phyloP scores from a whole-genome alignment of 345 rosid genomes.

The Pseudoturritis turrita region DNA sequence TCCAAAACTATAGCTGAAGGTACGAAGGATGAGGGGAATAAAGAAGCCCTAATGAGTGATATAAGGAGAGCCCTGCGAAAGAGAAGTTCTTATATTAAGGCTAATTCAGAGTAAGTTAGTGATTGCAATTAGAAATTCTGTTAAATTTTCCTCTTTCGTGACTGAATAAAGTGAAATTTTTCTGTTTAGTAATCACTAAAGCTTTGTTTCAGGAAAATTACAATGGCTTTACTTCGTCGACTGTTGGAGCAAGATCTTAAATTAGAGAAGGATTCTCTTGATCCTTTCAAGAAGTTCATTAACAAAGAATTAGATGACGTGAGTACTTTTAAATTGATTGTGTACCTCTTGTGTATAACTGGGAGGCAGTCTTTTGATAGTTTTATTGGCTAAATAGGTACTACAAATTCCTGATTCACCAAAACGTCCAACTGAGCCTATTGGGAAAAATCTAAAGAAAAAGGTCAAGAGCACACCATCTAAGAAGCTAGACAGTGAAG shows the following conservation, averaged over 20 bases:
- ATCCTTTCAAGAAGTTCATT: conserved; percentile 63
- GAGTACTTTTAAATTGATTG: conserved; percentile 8
- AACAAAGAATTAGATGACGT: conserved; percentile 62
- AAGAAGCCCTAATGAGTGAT: conserved; percentile 43
- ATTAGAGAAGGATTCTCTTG: conserved; percentile 58
- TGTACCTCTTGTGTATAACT: not conserved
- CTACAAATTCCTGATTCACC: conserved; percentile 30
- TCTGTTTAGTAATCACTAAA: not conserved
- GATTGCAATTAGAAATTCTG: not conserved
- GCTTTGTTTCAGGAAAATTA: conserved; percentile 41
- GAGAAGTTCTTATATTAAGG: conserved; percentile 57
- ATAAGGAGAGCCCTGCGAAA: conserved; percentile 54
- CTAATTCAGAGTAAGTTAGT: conserved; percentile 64
- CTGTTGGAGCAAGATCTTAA: conserved; percentile 82
- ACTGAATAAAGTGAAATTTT: not conserved
- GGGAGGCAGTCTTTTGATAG: not conserved
- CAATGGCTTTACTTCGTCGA: conserved; percentile 80
- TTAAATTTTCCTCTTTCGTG: not conserved
- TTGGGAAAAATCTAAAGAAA: conserved; percentile 40
- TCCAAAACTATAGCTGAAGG: conserved; percentile 33
- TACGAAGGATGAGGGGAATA: conserved; percentile 29
- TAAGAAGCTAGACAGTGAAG: conserved; percentile 32
- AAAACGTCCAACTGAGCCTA: conserved; percentile 31
- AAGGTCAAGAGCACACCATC: conserved; percentile 38
- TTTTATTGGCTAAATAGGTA: conserved; percentile 17